phyloP scores from a whole-genome alignment of 169 alveolate genomes.

The Plasmodium fragile region DNA sequence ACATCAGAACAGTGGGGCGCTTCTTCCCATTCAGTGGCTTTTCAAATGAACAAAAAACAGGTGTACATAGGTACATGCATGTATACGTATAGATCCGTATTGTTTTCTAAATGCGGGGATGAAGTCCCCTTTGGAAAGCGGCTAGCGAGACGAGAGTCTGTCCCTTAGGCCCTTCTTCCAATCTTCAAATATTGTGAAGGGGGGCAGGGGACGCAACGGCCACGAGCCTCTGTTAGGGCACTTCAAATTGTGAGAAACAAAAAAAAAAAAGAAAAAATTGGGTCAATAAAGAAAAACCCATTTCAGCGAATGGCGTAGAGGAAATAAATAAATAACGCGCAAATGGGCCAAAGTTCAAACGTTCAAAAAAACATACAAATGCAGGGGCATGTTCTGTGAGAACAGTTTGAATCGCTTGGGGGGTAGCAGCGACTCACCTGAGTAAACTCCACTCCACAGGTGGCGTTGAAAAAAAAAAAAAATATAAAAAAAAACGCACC shows the following conservation, averaged over 20 bases:
- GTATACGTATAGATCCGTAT: background rate
- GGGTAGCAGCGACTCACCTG: background rate
- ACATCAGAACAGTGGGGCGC: background rate
- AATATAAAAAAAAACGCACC: background rate
- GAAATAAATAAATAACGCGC: background rate
- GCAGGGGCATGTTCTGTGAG: background rate
- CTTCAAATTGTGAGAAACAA: background rate
- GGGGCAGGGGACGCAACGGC: background rate
- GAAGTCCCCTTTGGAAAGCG: background rate
- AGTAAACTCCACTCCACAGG: background rate
- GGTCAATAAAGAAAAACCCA: background rate
- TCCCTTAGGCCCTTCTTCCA: background rate
- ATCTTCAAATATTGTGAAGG: background rate
- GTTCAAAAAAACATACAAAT: background rate
- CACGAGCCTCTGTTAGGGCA: background rate
- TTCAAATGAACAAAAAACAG: background rate
- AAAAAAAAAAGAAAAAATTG: background rate
- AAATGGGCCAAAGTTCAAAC: background rate
- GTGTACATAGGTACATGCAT: background rate
- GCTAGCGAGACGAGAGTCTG: background rate
- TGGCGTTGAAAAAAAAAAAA: background rate
- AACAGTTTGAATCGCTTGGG: background rate
- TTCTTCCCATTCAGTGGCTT: background rate
- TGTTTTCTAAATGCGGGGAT: background rate
- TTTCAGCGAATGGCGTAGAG: background rate